Base-by-base conservation (phyloP, 129 eudicot species). In the Dittrichia graveolens region DNA sequence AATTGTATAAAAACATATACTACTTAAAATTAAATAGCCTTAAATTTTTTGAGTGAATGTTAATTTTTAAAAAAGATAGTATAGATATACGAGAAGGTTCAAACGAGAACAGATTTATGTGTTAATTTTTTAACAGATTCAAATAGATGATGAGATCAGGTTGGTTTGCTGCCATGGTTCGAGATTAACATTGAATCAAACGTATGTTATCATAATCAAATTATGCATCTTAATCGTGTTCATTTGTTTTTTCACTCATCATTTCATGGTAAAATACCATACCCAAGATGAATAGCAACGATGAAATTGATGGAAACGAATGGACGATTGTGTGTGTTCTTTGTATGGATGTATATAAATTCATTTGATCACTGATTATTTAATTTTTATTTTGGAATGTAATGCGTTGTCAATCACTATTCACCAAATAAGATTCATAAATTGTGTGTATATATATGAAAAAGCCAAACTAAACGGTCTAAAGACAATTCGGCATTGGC, bases 101-200 rank as follows among this genome's bases (percentile, higher is more conserved):
- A n/a, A n/a, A n/a, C n/a, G n/a, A n/a, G n/a, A n/a, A n/a, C n/a
- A n/a, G n/a, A n/a, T n/a, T n/a, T n/a, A n/a, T n/a, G n/a, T n/a
- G n/a, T n/a, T n/a, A n/a, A n/a, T n/a, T n/a, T n/a, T n/a, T n/a
- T n/a, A n/a, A n/a, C n/a, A n/a, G n/a, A 80, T 86, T 83, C 47
- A 86, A 83, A 78, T 49, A 80, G 42, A 86, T 86, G 91, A 86
- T 86, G 91, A 86, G 73, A 68, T 76, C 83, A 0, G 91, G 90
- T 69, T 85, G 83, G 0, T 86, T 86, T 48, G 83, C 76, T 56
- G 73, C 84, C 3, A 75, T 85, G 61, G 48, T 69, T 62, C 52
- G 62, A 74, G 48, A 37, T 75, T 24, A 9, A 75, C 6, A n/a
- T 38, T 63, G 5, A 11, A 13, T 37, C 5, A 24, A 24, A 24